A percentile compares a stretch with the other conserved stretches of the same genome.
phyloP scores from a whole-genome alignment of 2,329 filamentous ascomycete species.

The Trichoderma sp. region DNA sequence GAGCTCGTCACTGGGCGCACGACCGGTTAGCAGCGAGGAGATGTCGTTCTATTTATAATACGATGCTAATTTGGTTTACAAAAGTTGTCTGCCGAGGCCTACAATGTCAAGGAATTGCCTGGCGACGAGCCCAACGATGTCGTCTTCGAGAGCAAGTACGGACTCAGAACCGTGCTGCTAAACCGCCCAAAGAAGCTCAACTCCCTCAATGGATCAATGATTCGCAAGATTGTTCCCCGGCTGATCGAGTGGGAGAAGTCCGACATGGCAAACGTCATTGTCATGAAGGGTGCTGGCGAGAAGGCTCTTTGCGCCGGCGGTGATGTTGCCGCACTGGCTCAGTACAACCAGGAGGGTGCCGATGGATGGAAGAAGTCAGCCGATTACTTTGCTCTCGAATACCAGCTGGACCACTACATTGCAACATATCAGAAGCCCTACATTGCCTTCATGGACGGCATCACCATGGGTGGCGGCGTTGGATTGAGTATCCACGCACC shows the following conservation, averaged over 20 bases:
- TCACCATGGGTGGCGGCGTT: conserved; percentile 97
- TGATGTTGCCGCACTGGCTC: conserved; percentile 77
- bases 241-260: conserved; percentile 94
- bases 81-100: conserved; percentile 38
- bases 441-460: conserved; percentile 93
- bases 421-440: conserved; percentile 92
- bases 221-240: conserved; percentile 85
- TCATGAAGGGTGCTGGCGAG: conserved; percentile 85
- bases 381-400: conserved; percentile 92
- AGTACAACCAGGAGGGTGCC: conserved; percentile 64
- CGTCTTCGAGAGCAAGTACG: conserved; percentile 84
- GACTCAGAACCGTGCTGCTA: conserved; percentile 86
- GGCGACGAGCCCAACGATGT: conserved; percentile 85
- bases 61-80: conserved; percentile 16
- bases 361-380: conserved; percentile 72
- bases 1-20: conserved; percentile 52
- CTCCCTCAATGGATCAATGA: conserved; percentile 91
- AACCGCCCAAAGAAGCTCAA: conserved; percentile 93
- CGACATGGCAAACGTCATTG: conserved; percentile 85
- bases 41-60: not conserved
- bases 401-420: conserved; percentile 92
- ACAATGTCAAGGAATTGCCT: conserved; percentile 53
- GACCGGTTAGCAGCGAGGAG: conserved; percentile 23
- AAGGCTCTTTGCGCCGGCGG: conserved; percentile 91
- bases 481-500: conserved; percentile 93